These are phyloP conservation scores for Euclidium syriacum DNA, from an alignment of 345 rosid species.

Conservation along the genomic window DNA sequence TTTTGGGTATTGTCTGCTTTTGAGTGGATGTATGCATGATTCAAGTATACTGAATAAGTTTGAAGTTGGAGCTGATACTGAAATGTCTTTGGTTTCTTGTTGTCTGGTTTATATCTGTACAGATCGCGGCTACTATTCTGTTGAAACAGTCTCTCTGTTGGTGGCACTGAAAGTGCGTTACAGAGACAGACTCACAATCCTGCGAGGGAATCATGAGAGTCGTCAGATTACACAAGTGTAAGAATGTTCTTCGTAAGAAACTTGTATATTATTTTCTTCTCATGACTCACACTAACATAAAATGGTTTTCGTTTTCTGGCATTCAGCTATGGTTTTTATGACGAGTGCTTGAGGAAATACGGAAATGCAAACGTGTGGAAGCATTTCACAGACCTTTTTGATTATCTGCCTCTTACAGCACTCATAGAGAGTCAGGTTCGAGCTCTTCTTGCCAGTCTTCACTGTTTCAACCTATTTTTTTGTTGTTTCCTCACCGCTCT, in stretches of 20 bases:
- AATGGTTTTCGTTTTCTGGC: neutral
- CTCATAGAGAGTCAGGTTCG: slow-evolving; percentile 93
- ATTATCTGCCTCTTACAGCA: slow-evolving; percentile 87
- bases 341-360: slow-evolving; percentile 35
- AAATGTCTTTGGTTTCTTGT: slow-evolving; percentile 3
- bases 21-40: neutral
- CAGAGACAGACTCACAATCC: slow-evolving; percentile 31
- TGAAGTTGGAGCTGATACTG: neutral
- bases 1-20: neutral
- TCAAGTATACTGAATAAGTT: neutral
- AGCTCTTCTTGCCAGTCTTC: slow-evolving; percentile 1
- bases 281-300: neutral
- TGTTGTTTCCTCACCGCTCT: neutral
- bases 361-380: slow-evolving; percentile 93
- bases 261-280: neutral
- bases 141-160: slow-evolving; percentile 33
- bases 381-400: slow-evolving; percentile 82
- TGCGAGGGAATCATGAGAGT: slow-evolving; percentile 39
- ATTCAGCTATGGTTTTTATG: slow-evolving; percentile 34
- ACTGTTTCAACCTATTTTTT: neutral
- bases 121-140: slow-evolving; percentile 38
- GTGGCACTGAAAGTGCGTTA: slow-evolving; percentile 37
- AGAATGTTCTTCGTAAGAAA: neutral
- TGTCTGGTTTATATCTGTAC: slow-evolving; percentile 19
- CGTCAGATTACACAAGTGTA: slow-evolving; percentile 40